These are phyloP conservation scores for Lotmaria passim DNA, from an alignment of 208 protist species.

Conservation along the genomic window DNA sequence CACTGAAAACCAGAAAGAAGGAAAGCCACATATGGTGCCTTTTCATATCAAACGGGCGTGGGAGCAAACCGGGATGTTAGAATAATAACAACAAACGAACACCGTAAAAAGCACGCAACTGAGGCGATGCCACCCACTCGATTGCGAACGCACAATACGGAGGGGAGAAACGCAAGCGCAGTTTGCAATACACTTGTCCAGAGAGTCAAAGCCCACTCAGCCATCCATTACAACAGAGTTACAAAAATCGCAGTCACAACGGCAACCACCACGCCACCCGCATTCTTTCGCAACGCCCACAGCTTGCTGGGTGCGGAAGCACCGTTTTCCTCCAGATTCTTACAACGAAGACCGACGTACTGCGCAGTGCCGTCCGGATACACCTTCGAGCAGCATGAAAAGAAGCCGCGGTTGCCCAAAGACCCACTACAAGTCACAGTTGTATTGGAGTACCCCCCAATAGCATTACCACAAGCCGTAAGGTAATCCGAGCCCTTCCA, in stretches of 20 bases:
- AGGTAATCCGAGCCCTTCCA: constrained; percentile 19
- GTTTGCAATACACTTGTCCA: no score
- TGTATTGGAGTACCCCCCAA: constrained; percentile 12
- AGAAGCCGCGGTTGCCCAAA: constrained; percentile 21
- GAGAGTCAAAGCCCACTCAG: neutral
- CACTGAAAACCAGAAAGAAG: no score
- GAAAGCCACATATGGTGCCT: no score
- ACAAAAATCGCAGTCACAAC: neutral
- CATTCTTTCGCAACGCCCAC: constrained; percentile 3
- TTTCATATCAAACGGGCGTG: no score
- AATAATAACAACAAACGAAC: no score
- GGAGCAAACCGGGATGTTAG: no score
- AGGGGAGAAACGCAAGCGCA: no score
- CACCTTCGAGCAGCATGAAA: constrained; percentile 31
- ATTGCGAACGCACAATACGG: no score
- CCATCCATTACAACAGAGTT: neutral
- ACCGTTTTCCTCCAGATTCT: neutral
- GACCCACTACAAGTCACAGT: constrained; percentile 33
- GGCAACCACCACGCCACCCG: constrained; percentile 1
- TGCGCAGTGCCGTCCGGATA: neutral
- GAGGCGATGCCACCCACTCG: no score
- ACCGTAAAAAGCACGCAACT: no score
- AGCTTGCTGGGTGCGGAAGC: neutral
- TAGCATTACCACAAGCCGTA: constrained; percentile 13
- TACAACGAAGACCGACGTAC: constrained; percentile 23